Evolutionary conservation across 2,329 filamentous ascomycete genomes (phyloP).

Genomic region (Aspergillus pseudoterreus): DNA sequence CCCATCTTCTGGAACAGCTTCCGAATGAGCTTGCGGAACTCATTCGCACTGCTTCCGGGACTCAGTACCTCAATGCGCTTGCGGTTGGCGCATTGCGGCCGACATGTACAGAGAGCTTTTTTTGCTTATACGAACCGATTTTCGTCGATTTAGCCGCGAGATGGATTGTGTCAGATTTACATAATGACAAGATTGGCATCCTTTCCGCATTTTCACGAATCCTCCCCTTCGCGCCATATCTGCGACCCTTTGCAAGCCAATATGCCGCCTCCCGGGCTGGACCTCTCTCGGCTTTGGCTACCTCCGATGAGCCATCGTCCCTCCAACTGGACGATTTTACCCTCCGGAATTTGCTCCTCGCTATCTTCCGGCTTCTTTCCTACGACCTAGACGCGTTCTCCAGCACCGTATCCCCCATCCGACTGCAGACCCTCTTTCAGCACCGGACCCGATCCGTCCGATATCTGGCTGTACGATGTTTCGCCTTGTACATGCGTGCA

Average conservation of each 20-base stretch:
- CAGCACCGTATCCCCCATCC: constrained; percentile 60
- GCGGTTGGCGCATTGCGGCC: constrained; percentile 66
- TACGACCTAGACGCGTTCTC: constrained; percentile 69
- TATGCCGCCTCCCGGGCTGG: constrained; percentile 32
- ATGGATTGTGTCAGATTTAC: constrained; percentile 56
- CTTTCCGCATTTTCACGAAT: constrained; percentile 75
- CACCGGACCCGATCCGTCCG: constrained; percentile 59
- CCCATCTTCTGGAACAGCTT: constrained; percentile 53
- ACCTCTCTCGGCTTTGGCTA: constrained; percentile 30
- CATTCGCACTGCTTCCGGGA: constrained; percentile 61
- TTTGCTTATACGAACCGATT: constrained; percentile 68
- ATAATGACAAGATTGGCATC: constrained; percentile 38
- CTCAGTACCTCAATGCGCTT: constrained; percentile 67
- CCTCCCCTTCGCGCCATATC: constrained; percentile 75
- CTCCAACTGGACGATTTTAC: constrained; percentile 34
- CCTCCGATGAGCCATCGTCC: constrained; percentile 26
- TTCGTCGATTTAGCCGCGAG: constrained; percentile 80
- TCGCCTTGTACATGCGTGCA: constrained; percentile 73
- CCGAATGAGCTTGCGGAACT: constrained; percentile 67
- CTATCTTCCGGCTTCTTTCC: constrained; percentile 74
- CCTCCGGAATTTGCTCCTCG: constrained; percentile 55
- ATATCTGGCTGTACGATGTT: constrained; percentile 77
- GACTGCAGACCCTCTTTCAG: constrained; percentile 66
- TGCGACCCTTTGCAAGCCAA: constrained; percentile 68
- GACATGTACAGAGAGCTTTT: constrained; percentile 67